Percentiles rank a stretch among this genome's conserved stretches.
Conservation (phyloP, 2,329 filamentous ascomycete genomes). For the Microthyrium microscopicum region DNA sequence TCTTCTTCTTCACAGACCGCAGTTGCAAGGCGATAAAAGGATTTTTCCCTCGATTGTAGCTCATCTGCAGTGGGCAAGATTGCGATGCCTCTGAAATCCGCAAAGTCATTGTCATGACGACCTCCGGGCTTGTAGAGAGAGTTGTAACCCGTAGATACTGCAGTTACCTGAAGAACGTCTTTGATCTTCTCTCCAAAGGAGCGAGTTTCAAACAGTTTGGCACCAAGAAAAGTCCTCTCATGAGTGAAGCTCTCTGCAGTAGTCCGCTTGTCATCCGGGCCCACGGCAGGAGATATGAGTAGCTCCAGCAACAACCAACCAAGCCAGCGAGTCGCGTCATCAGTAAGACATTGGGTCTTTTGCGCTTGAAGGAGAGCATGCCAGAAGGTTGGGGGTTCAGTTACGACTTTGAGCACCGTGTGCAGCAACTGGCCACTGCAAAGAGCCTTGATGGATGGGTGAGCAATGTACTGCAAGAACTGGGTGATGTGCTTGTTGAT, state of each 20-base stretch:
- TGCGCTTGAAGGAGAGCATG: constrained; percentile 24
- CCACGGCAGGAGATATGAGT: constrained; percentile 20
- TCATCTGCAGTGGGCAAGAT: constrained; percentile 54
- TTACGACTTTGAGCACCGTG: constrained; percentile 28
- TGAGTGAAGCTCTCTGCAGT: constrained; percentile 8
- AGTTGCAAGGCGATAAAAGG: constrained; percentile 39
- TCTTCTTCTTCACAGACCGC: constrained; percentile 28
- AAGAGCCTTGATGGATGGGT: constrained; percentile 30
- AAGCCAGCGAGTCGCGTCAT: constrained; percentile 16
- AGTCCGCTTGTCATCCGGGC: constrained; percentile 12
- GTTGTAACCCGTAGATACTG: constrained; percentile 2
- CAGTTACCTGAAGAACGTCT: constrained; percentile 18
- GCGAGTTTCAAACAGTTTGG: constrained; percentile 16
- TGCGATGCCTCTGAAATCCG: constrained; percentile 41
- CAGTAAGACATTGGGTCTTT: constrained; percentile 12
- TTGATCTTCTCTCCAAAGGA: constrained; percentile 26
- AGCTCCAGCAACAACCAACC: constrained; percentile 29
- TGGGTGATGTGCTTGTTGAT: constrained; percentile 23
- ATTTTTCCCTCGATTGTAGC: constrained; percentile 33
- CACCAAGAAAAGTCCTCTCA: constrained; percentile 13
- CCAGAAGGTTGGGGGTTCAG: constrained; percentile 40
- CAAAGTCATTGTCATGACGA: constrained; percentile 57
- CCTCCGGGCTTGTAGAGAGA: constrained; percentile 35
- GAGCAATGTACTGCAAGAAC: constrained; percentile 22
- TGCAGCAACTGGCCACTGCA: constrained; percentile 34